Percentiles rank a stretch among this genome's conserved stretches.
Conservation (phyloP, 768 basidiomycete genomes). For the Trametes villosa region DNA sequence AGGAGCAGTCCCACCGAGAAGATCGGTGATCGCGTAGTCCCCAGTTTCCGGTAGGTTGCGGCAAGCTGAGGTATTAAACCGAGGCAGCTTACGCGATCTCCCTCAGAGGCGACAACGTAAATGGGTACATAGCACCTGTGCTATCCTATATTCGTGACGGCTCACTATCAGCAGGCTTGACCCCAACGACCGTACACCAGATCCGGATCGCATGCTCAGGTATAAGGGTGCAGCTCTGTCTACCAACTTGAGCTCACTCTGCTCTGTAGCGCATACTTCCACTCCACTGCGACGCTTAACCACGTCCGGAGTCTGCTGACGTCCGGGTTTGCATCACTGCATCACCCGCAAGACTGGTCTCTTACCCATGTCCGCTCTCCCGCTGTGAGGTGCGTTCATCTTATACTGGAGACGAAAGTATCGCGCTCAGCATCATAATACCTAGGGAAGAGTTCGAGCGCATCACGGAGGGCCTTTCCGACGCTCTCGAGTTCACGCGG, state of each 20-base stretch:
- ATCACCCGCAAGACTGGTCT: constrained; percentile 92
- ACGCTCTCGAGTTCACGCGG: constrained; percentile 91
- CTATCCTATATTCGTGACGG: too few species aligned
- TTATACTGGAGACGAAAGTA: too few species aligned
- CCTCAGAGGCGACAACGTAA: constrained; percentile 97
- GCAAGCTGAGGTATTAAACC: too few species aligned
- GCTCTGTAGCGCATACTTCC: constrained; percentile 82
- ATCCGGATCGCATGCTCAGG: constrained; percentile 89
- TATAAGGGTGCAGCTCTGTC: constrained; percentile 28
- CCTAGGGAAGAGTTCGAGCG: constrained; percentile 78
- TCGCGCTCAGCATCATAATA: too few species aligned
- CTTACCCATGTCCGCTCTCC: constrained; percentile 88
- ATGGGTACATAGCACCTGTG: constrained; percentile 58
- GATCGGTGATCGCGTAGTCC: constrained; percentile 73
- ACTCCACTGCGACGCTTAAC: constrained; percentile 93
- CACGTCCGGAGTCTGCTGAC: constrained; percentile 86
- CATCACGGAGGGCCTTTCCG: constrained; percentile 82
- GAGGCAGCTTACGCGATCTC: not conserved
- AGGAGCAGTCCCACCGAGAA: constrained; percentile 83
- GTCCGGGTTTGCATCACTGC: constrained; percentile 92
- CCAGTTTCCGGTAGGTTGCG: constrained; percentile 79
- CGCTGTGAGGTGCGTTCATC: constrained; percentile 59
- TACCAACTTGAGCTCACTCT: not conserved
- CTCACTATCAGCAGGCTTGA: constrained; percentile 52
- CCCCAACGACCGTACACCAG: constrained; percentile 79